A percentile compares a stretch with the other conserved stretches of the same genome.
Evolutionary conservation across 352 stramenopile species (phyloP).

Genomic region (Globisporangium emineosum): DNA sequence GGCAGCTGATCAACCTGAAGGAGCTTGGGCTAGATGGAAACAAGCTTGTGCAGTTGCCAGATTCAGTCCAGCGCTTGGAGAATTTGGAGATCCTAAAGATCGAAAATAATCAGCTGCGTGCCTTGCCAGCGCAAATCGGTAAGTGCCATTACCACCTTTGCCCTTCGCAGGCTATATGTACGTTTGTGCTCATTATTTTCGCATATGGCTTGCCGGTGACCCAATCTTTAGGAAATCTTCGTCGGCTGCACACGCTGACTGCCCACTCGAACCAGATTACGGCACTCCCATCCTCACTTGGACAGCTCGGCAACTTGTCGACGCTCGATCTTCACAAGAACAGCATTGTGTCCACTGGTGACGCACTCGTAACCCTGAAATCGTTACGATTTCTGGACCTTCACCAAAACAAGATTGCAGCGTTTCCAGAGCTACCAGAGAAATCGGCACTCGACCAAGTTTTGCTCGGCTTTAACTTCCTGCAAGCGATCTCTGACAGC

Average conservation of each 20-base stretch:
- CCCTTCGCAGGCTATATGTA: neutral
- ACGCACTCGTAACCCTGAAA: slow-evolving; percentile 29
- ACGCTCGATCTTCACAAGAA: slow-evolving; percentile 81
- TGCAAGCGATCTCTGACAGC: slow-evolving; percentile 41
- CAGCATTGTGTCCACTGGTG: slow-evolving; percentile 30
- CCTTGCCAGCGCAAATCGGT: slow-evolving; percentile 53
- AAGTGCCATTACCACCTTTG: neutral
- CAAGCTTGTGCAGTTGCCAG: slow-evolving; percentile 54
- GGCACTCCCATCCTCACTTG: slow-evolving; percentile 48
- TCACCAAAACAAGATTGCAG: slow-evolving; percentile 62
- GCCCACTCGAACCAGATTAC: slow-evolving; percentile 62
- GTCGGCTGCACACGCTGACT: slow-evolving; percentile 50
- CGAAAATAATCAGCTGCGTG: slow-evolving; percentile 56
- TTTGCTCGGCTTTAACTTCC: slow-evolving; percentile 69
- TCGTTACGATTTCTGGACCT: slow-evolving; percentile 66
- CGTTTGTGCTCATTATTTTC: neutral
- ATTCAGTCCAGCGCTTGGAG: slow-evolving; percentile 36
- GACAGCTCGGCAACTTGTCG: slow-evolving; percentile 36
- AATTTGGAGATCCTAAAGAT: slow-evolving; percentile 60
- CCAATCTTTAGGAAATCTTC: slow-evolving; percentile 25
- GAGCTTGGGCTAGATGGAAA: slow-evolving; percentile 67
- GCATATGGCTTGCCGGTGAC: neutral
- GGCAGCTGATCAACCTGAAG: slow-evolving; percentile 48
- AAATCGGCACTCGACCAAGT: slow-evolving; percentile 59
- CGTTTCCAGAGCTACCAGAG: slow-evolving; percentile 57